These are phyloP conservation scores for Coleophoma eucalyptorum DNA, from an alignment of 2,329 filamentous ascomycete species.

Conservation along the genomic window DNA sequence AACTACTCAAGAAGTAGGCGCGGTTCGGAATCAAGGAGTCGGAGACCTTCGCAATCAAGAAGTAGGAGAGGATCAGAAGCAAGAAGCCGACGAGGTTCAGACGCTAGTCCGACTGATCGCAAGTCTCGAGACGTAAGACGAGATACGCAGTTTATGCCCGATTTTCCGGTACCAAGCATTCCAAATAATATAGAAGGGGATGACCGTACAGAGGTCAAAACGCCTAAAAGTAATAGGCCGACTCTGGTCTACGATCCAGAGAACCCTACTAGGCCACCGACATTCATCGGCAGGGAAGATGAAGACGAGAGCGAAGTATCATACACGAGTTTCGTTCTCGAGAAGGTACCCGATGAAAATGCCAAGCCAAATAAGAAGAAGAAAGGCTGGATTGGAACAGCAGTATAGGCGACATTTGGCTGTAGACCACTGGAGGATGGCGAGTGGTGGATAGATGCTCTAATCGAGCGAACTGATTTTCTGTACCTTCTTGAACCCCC, in stretches of 20 bases:
- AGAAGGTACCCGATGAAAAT: no score
- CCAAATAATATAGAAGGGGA: conserved; percentile 6
- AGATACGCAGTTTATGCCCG: background rate
- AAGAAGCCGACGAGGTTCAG: background rate
- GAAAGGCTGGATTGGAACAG: no score
- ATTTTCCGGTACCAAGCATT: background rate
- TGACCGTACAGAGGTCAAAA: conserved; percentile 8
- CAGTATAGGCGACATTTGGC: no score
- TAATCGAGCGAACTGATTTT: no score
- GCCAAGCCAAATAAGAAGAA: no score
- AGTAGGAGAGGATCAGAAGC: background rate
- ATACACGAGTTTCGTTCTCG: no score
- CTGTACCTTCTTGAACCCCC: no score
- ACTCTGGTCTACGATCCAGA: background rate
- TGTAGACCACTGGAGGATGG: no score
- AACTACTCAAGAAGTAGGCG: background rate
- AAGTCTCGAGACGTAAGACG: background rate
- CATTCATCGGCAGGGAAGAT: background rate
- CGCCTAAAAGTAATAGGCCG: background rate
- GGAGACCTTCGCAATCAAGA: background rate
- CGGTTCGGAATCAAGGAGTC: background rate
- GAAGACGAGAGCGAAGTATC: background rate
- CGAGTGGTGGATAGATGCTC: no score
- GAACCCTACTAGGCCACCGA: background rate
- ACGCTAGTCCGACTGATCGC: background rate